Conservation (phyloP, 148 eudicot species). For the Rhododendron vialii region DNA sequence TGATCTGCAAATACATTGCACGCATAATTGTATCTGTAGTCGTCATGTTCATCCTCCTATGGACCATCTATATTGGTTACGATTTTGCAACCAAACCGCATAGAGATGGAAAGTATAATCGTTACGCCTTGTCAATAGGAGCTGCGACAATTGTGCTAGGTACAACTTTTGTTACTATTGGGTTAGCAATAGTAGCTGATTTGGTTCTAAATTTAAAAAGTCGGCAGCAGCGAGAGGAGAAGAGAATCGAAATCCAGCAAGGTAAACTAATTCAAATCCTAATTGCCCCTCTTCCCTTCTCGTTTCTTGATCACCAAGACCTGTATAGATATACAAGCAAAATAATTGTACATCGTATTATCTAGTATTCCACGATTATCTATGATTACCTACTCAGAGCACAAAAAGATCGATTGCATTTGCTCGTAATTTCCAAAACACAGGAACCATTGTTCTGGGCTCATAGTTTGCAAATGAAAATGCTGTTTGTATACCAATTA, state of each 20-base stretch:
- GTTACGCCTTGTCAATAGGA: conserved; percentile 24
- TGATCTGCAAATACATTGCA: not conserved
- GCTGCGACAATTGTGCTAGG: conserved; percentile 32
- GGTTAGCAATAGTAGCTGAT: conserved; percentile 30
- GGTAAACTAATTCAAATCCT: conserved; percentile 16
- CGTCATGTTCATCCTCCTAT: conserved; percentile 22
- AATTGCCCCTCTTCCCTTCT: not conserved
- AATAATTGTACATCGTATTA: not conserved
- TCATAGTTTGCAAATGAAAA: not conserved
- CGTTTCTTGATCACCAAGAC: not conserved
- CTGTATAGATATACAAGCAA: not conserved
- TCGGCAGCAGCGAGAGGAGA: conserved; percentile 1
- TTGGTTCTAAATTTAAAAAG: conserved; percentile 22
- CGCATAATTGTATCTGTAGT: conserved; percentile 9
- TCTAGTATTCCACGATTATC: not conserved
- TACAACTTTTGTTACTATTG: conserved; percentile 21
- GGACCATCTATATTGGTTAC: conserved; percentile 26
- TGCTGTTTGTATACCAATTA: not conserved
- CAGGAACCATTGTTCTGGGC: not conserved
- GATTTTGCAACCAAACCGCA: conserved; percentile 12
- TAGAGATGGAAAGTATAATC: conserved; percentile 8
- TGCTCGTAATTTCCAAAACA: not conserved
- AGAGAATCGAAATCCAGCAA: conserved; percentile 10
- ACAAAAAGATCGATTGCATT: not conserved
- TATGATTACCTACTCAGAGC: not conserved